Evolutionary conservation across 192 early-diverging fungal genomes (phyloP), one percentile per base, ranked within the genome.

Genomic region (Podila epicladia): DNA sequence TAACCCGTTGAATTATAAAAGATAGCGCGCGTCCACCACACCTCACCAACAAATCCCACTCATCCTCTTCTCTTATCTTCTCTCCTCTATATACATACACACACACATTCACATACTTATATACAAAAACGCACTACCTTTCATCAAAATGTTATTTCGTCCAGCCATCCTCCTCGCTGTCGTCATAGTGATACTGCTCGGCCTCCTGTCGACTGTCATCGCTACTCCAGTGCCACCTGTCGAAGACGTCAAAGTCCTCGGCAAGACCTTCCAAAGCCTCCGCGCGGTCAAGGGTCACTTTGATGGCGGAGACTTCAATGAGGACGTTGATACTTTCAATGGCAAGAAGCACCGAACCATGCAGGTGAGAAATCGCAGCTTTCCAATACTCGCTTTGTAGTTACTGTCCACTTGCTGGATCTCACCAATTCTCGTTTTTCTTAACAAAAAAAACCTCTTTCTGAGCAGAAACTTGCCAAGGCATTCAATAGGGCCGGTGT

Each of bases 231-330:
- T 51, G 0, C 15, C 50, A 51, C 50, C 50, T 5, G n/a, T 51
- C 6, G 50, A 51, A 5, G 50, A 51, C 50, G 3, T 51, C 13
- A 8, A 51, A 13, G n/a, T 7, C 13, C 50, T 51, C 50, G 50
- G 74, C 35, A 31, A 69, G 59, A 45, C 65, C 9, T 82, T 41
- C 67, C 72, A 75, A 60, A 9, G 48, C 24, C 78, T 82, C 24
- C 78, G 78, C 24, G 41, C 37, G 17, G 28, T 59, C 7, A 45
- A 59, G 37, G 75, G 68, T 60, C 68, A 71, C 35, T 65, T 29
- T 3, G 53, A 26, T 31, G 73, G 59, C 60, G 58, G 51, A 8
- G 64, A 75, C 4, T 65, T 77, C 31, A 64, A 65, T 11, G 51
- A 69, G 13, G 65, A 58, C 9, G 31, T 69, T 26, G 68, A 75